Evolutionary conservation across 106 monocot species (phyloP), one percentile per base, ranked within the genome.

Genomic region (Acanthochlamys bracteata): DNA sequence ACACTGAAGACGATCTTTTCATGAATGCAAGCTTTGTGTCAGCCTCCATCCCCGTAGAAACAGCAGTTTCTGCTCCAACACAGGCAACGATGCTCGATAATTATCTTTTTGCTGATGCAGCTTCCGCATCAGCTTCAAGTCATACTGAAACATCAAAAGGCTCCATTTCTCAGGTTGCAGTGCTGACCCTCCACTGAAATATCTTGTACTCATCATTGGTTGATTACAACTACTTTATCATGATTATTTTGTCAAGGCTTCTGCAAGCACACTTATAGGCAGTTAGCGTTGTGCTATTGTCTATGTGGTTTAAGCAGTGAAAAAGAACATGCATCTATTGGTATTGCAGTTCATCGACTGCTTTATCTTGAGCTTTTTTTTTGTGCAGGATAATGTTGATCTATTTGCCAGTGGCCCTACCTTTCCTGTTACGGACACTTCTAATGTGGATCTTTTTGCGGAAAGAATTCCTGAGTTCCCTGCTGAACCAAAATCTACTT

Each of bases 1-100:
- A 39, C 16, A 23, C 77, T 25, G 80, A 88, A 51, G 74, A 73
- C 69, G 96, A 98, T 83, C 79, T 98, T 43, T 98, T 98, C 74
- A 75, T 88, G 39, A 80, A 72, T 85, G 78, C 85, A 73, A 39
- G 73, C 57, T 98, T 88, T 73, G 70, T 79, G 52, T 85, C 85
- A 55, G 84, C 82, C 14, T 59, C 82, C 45, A 65, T 71, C 60
- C 60, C 65, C 7, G 10, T 53, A 40, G 75, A 65, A 65, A 26
- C 70, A 65, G 1, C 49, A 1, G 9, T 10, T 14, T 49, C 49
- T 49, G 49, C 17, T 17, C 49, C 49, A 49, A 9, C 17, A 17
- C 12, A 49, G 17, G 9, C 49, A 49, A 14, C 49, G 10, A 17
- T 9, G 10, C 17, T 17, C 17, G 9, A 2, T 17, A 49, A 12